Conservation (phyloP, 225 moss, liverwort and hornwort genomes). For the Sphagnum contortum region DNA sequence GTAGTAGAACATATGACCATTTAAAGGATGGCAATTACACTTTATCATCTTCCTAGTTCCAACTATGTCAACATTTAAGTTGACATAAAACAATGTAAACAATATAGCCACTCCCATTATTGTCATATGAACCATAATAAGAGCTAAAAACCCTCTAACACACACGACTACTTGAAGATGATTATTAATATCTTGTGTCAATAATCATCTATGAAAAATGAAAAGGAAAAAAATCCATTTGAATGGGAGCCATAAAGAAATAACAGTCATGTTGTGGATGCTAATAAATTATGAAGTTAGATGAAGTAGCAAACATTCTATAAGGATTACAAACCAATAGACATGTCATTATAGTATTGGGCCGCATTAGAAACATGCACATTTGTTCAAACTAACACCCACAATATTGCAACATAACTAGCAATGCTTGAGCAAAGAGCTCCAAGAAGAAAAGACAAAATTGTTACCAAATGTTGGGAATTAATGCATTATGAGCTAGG, state of each 20-base stretch:
- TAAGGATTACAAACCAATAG: constrained; percentile 43
- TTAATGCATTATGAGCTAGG: too few relatives aligned
- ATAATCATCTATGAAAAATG: too few relatives aligned
- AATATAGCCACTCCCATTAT: constrained; percentile 88
- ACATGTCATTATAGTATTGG: constrained; percentile 75
- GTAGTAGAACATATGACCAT: too few relatives aligned
- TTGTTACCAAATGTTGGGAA: constrained; percentile 84
- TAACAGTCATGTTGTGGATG: too few relatives aligned
- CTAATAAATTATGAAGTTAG: background rate
- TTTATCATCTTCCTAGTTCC: constrained; percentile 70
- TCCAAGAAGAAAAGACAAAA: constrained; percentile 85
- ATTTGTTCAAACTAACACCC: constrained; percentile 97
- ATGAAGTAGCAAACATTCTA: background rate
- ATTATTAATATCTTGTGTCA: too few relatives aligned
- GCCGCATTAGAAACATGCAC: constrained; percentile 95
- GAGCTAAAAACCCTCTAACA: constrained; percentile 95
- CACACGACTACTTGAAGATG: constrained; percentile 51
- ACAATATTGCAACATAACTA: constrained; percentile 93
- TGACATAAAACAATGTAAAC: constrained; percentile 73
- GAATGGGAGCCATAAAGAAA: too few relatives aligned
- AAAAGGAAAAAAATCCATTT: too few relatives aligned
- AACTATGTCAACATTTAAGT: constrained; percentile 64
- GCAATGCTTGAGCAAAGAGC: constrained; percentile 95
- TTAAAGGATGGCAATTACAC: constrained; percentile 35
- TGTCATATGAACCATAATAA: constrained; percentile 92